Base-by-base conservation (phyloP, 768 basidiomycete genomes). In the Nidula microcarpa region DNA sequence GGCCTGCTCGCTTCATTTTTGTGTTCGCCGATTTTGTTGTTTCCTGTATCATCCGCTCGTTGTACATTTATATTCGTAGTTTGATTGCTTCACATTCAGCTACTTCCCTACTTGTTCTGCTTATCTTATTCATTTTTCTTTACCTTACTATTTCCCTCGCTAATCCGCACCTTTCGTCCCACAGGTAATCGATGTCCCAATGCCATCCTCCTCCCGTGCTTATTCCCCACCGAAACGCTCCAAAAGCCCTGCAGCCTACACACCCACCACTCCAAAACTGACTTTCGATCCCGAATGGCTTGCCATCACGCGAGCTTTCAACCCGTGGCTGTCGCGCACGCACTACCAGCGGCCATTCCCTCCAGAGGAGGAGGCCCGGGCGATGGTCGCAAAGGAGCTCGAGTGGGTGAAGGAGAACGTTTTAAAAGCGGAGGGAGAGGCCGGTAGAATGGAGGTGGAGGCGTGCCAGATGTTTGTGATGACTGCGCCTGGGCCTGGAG, bases 221-320 rank as follows among this genome's bases (percentile, higher is more conserved):
- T 39, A 44, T 46, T 51, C 64, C 49, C 51, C 54, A 23, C 37
- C 47, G 50, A 35, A 50, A 30, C 45, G 47, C 54, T 11, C 52
- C 56, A 33, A 43, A 53, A 37, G 50, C 56, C 30, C 23, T 23
- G 41, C 16, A 36, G 16, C 17, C 33, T 37, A 35, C 39, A 13
- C 10, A 14, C 33, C 18, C 58, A 32, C 23, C 47, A 33, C 43
- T 7, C 77, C 80, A 4, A 57, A 54, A 0, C 62, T 98, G 16
- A 77, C 79, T 11, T 97, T 82, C 67, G 94, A 98, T 62, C 86
- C 87, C 0, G 85, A 93, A 65, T 99, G 97, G 97, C 83, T 98
- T 46, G 94, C 94, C 0, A 93, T 99, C 62, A 85, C 85, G 4
- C 87, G 91, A 6, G 93, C 92, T 0, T 89, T 95, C 58, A 82